A percentile compares a stretch with the other conserved stretches of the same genome.
Evolutionary conservation across 1,284 basidiomycete species (phyloP).

Genomic region (Malassezia pachydermatis): DNA sequence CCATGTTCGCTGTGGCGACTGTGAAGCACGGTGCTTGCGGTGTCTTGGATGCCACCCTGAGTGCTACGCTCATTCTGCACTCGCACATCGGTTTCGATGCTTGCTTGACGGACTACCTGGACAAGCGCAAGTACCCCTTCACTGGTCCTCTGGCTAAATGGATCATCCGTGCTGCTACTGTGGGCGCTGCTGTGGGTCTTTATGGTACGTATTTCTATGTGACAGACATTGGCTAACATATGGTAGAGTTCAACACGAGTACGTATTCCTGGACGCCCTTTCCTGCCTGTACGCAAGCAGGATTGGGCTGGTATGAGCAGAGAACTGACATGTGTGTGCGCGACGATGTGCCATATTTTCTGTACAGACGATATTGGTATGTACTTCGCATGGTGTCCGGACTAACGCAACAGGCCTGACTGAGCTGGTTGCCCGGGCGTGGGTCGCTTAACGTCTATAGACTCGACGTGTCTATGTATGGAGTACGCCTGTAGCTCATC

Average conservation of each 20-base stretch:
- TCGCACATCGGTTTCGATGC: constrained; percentile 66
- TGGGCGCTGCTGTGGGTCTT: constrained; percentile 75
- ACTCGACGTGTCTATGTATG: too few species aligned
- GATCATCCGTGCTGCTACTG: constrained; percentile 66
- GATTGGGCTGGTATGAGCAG: neutral
- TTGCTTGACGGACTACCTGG: constrained; percentile 65
- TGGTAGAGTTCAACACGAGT: constrained; percentile 44
- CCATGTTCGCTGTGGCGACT: constrained; percentile 53
- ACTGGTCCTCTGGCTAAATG: constrained; percentile 63
- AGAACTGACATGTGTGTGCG: constrained; percentile 12
- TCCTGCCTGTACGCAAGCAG: neutral
- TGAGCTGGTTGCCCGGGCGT: constrained; percentile 59
- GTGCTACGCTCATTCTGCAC: constrained; percentile 77
- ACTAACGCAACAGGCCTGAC: too few species aligned
- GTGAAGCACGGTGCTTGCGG: constrained; percentile 46
- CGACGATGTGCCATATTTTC: too few species aligned
- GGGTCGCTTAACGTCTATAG: constrained; percentile 54
- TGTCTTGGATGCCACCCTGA: constrained; percentile 70
- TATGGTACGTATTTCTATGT: constrained; percentile 53
- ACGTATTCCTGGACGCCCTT: constrained; percentile 16
- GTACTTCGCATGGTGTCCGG: too few species aligned
- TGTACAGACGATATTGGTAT: constrained; percentile 66
- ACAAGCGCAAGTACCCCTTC: constrained; percentile 77
- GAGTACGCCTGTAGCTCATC: too few species aligned
- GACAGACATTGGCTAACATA: neutral